phyloP scores from a whole-genome alignment of 805 yeast genomes.

The Candida nemodendra region DNA sequence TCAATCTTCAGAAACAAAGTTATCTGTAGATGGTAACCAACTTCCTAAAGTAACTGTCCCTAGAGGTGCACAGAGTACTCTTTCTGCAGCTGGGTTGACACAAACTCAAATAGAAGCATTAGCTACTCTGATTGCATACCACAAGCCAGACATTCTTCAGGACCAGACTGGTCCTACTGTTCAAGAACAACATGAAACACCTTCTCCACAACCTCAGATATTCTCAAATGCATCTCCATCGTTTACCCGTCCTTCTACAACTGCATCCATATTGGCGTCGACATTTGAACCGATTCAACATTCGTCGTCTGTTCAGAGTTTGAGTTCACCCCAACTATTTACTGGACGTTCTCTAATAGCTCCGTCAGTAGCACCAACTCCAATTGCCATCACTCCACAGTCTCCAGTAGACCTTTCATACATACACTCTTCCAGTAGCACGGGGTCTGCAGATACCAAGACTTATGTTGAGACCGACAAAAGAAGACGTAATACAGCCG shows the following conservation, averaged over 20 bases:
- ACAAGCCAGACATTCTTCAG: slow-evolving; percentile 33
- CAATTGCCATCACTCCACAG: slow-evolving; percentile 1
- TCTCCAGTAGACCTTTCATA: not conserved
- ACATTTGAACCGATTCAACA: slow-evolving; percentile 12
- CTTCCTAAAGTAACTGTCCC: slow-evolving; percentile 67
- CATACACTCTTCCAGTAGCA: not conserved
- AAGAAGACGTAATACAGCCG: slow-evolving; percentile 87
- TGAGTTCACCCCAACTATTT: not conserved
- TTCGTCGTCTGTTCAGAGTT: not conserved
- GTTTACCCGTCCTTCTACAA: slow-evolving; percentile 8
- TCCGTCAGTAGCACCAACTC: slow-evolving; percentile 2
- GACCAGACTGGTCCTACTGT: slow-evolving; percentile 5
- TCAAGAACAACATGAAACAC: not conserved
- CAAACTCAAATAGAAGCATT: slow-evolving; percentile 71
- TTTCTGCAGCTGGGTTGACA: slow-evolving; percentile 64
- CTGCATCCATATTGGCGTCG: slow-evolving; percentile 13
- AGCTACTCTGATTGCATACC: slow-evolving; percentile 71
- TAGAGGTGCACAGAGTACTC: slow-evolving; percentile 63
- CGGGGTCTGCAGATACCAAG: slow-evolving; percentile 5
- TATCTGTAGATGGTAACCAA: not conserved
- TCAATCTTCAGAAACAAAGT: slow-evolving; percentile 1
- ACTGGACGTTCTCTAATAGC: not conserved
- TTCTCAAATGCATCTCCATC: slow-evolving; percentile 8
- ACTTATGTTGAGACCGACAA: slow-evolving; percentile 54
- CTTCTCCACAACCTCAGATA: slow-evolving; percentile 3